phyloP scores from a whole-genome alignment of 2,329 filamentous ascomycete genomes.

The Neopestalotiopsis sp. region DNA sequence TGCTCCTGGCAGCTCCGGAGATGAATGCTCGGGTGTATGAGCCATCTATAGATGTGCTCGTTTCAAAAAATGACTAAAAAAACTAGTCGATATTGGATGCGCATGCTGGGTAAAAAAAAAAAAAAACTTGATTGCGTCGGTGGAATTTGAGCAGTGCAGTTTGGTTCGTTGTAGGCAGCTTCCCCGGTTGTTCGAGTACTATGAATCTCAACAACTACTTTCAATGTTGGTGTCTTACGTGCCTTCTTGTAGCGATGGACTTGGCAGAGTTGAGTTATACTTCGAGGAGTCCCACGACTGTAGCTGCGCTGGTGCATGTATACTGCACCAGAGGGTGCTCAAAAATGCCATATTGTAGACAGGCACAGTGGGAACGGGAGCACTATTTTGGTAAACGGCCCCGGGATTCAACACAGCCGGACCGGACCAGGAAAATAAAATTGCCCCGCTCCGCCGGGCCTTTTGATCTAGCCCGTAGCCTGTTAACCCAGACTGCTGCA shows the following conservation, averaged over 20 bases:
- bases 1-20: not conserved
- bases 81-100: not conserved
- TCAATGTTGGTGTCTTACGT: not conserved
- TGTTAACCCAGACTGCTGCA: constrained; percentile 5
- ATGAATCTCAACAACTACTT: not conserved
- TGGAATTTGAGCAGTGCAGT: not conserved
- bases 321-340: not conserved
- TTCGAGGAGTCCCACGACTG: not conserved
- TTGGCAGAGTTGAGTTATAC: not conserved
- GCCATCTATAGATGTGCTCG: not conserved
- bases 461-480: not conserved
- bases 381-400: not conserved
- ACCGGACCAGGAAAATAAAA: constrained; percentile 1
- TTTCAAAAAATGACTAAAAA: not conserved
- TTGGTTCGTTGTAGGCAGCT: not conserved
- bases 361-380: not conserved
- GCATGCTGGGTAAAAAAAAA: not conserved
- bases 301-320: not conserved
- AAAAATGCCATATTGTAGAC: not conserved
- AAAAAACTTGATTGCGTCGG: not conserved
- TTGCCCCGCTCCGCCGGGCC: not conserved
- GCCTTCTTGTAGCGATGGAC: not conserved
- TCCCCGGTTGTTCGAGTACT: not conserved
- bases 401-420: not conserved
- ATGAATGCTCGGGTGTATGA: not conserved